phyloP scores from a whole-genome alignment of 2,329 filamentous ascomycete genomes.

The Pestalotiopsis sp. region DNA sequence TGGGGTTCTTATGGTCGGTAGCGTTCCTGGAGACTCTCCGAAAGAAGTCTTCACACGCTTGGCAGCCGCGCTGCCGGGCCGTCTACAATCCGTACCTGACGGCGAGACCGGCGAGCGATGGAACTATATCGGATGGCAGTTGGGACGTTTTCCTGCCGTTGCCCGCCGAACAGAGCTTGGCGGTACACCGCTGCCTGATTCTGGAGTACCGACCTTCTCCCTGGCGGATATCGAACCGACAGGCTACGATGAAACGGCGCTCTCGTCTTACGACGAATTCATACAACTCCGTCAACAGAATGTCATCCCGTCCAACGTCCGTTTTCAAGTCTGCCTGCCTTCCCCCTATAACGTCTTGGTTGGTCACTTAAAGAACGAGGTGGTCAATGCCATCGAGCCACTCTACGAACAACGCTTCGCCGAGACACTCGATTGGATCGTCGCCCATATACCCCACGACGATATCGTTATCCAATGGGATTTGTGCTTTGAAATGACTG shows the following conservation, averaged over 20 bases:
- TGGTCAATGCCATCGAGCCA: slow-evolving; percentile 20
- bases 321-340: slow-evolving; percentile 23
- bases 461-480: slow-evolving; percentile 29
- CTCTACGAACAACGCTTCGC: slow-evolving; percentile 26
- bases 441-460: slow-evolving; percentile 20
- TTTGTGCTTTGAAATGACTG: slow-evolving; percentile 27
- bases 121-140: slow-evolving; percentile 28
- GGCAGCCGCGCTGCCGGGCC: slow-evolving; percentile 22
- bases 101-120: slow-evolving; percentile 26
- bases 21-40: slow-evolving; percentile 24
- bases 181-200: slow-evolving; percentile 19
- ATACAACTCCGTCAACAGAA: slow-evolving; percentile 24
- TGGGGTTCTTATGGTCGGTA: slow-evolving; percentile 29
- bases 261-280: slow-evolving; percentile 26
- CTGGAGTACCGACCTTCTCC: slow-evolving; percentile 7
- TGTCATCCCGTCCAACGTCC: slow-evolving; percentile 16
- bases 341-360: slow-evolving; percentile 24
- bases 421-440: slow-evolving; percentile 22
- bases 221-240: slow-evolving; percentile 25
- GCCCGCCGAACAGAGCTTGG: slow-evolving; percentile 22
- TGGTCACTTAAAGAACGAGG: slow-evolving; percentile 18
- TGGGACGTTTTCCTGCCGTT: slow-evolving; percentile 20
- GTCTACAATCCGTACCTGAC: slow-evolving; percentile 24
- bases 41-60: slow-evolving; percentile 24
- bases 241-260: slow-evolving; percentile 23